Percentiles rank a stretch among this genome's conserved stretches.
phyloP scores from a whole-genome alignment of 306 rosid genomes.

The Arachis hypogaea region DNA sequence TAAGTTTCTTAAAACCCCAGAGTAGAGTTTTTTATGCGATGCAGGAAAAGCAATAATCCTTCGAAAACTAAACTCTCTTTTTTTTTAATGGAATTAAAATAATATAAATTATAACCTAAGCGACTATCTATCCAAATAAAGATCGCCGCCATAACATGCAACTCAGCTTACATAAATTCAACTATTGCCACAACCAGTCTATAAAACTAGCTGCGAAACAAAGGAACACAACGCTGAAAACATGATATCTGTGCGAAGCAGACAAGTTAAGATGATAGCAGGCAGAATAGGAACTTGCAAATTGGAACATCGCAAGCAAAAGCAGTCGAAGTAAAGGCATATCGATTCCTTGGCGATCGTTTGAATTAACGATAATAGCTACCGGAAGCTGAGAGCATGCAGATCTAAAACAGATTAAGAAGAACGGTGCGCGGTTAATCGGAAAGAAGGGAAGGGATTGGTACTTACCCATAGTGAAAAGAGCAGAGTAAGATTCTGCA shows the following conservation, averaged over 20 bases:
- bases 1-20: conserved; percentile 31
- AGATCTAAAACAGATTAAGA: conserved; percentile 39
- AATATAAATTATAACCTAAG: not conserved
- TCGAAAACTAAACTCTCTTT: not conserved
- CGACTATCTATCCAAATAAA: not conserved
- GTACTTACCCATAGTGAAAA: conserved; percentile 44
- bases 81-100: not conserved
- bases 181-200: not conserved
- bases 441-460: not conserved
- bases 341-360: conserved; percentile 2
- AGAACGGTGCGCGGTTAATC: not conserved
- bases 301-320: not conserved
- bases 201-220: conserved; percentile 16
- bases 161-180: not conserved
- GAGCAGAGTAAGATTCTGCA: not conserved
- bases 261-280: not conserved
- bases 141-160: conserved; percentile 25
- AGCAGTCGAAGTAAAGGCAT: not conserved
- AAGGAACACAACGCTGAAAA: not conserved
- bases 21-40: not conserved
- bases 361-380: conserved; percentile 18
- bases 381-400: conserved; percentile 3
- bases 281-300: not conserved
- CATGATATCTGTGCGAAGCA: not conserved
- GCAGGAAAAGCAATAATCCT: conserved; percentile 9